phyloP scores from a whole-genome alignment of 2,329 filamentous ascomycete genomes.

The Clonostachys chloroleuca region DNA sequence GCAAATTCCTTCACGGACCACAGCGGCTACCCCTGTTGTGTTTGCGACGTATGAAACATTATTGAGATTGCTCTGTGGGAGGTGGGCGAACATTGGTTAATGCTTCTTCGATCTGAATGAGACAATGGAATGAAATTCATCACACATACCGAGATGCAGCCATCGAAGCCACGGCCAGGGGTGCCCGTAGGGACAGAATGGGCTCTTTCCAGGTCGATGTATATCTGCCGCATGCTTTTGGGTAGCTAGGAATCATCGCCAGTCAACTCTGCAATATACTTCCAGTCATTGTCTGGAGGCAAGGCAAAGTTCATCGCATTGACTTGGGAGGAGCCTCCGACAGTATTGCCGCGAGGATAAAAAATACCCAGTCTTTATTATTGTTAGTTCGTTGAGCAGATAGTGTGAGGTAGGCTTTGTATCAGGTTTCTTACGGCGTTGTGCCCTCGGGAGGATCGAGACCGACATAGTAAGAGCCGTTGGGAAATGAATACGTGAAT shows the following conservation, averaged over 20 bases:
- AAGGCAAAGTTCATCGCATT: constrained; percentile 4
- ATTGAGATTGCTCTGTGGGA: constrained; percentile 18
- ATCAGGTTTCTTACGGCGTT: not conserved
- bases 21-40: too few species aligned
- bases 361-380: constrained; percentile 2
- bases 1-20: constrained; percentile 12
- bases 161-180: constrained; percentile 32
- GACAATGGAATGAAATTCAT: too few species aligned
- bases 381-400: not conserved
- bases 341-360: constrained; percentile 4
- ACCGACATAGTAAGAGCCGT: not conserved
- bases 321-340: constrained; percentile 4
- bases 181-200: constrained; percentile 23
- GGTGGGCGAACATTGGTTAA: too few species aligned
- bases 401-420: too few species aligned
- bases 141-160: constrained; percentile 21
- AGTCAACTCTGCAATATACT: constrained; percentile 29
- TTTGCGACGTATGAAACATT: not conserved
- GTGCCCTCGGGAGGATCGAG: not conserved
- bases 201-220: constrained; percentile 33
- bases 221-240: constrained; percentile 31
- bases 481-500: constrained; percentile 7
- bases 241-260: constrained; percentile 35
- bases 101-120: too few species aligned
- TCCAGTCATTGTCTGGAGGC: constrained; percentile 6